Base-by-base conservation (phyloP, 176 grass and related monocot species). In the Bolboschoenus planiculmis region DNA sequence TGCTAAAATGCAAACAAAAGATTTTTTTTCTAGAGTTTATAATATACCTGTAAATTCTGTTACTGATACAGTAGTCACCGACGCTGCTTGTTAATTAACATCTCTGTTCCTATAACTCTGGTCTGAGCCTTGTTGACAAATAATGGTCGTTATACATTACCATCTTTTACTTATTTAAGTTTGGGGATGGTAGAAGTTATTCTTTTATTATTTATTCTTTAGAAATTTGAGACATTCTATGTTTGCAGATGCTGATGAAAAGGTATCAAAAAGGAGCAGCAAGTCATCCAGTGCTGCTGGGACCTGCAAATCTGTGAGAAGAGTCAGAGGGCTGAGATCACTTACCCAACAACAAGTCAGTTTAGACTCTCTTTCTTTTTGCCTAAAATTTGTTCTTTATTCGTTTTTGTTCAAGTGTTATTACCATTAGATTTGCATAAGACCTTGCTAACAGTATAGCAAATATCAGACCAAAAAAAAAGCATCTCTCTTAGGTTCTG, bases 261-360 rank as follows among this genome's bases (percentile, higher is more conserved):
- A 81, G 55, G 51, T 29, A 43, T 42, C 56, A 44, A 20, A 47
- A 63, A 82, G 39, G 15, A 82, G 16, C 33, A 60, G 16, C 4
- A 14, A 63, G 26, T 56, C 23, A 31, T 82, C 23, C 27, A 82
- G 24, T 58, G 20, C 78, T 80, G 33, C 26, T 33, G 3, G 26
- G 47, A 77, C 72, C 14, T 14, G 6, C 1, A 77, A 77, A 53
- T 20, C 2, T 53, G 72, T 77, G 26, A 48, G 72, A 34, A 51
- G 24, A 53, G 24, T 31, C 27, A 77, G 43, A 77, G 27, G 23
- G n/a, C 54, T 40, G 35, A 80, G 78, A 23, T 80, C 78, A 36
- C 54, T 60, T 80, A 26, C 21, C 20, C 15, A 60, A 60, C 16
- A 53, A 43, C 78, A 61, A 60, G 78, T 80, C 50, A 60, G 78